Conservation (phyloP, 1,284 basidiomycete genomes). For the Mycena sp. region DNA sequence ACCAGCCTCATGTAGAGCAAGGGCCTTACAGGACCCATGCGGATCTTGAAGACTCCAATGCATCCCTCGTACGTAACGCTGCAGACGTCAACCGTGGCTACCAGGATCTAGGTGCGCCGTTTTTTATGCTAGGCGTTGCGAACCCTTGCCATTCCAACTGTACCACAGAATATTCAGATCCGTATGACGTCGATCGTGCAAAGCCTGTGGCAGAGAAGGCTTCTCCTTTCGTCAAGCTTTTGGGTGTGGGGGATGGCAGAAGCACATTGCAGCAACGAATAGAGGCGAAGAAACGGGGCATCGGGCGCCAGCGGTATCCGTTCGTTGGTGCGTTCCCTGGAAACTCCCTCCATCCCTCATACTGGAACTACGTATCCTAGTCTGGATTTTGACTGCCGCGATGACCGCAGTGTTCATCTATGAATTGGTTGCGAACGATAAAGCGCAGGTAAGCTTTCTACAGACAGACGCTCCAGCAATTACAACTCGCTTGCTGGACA, state of each 20-base stretch:
- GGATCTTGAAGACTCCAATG: constrained; percentile 46
- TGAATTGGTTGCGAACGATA: constrained; percentile 79
- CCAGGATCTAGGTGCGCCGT: constrained; percentile 65
- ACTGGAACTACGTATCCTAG: constrained; percentile 46
- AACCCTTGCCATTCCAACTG: neutral
- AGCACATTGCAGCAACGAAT: constrained; percentile 82
- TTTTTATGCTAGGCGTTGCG: neutral
- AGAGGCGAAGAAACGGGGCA: constrained; percentile 84
- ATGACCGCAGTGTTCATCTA: constrained; percentile 84
- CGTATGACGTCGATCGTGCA: constrained; percentile 43
- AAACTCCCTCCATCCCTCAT: neutral
- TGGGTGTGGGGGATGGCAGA: constrained; percentile 57
- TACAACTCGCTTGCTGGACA: no score
- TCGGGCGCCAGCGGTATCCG: constrained; percentile 85
- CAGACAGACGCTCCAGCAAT: no score
- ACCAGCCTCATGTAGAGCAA: neutral
- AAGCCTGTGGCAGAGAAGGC: constrained; percentile 47
- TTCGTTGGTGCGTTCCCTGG: constrained; percentile 63
- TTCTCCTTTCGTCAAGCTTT: constrained; percentile 50
- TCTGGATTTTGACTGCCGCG: constrained; percentile 66
- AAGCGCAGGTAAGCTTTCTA: no score
- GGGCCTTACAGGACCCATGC: constrained; percentile 20
- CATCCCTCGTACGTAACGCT: constrained; percentile 56
- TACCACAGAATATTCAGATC: constrained; percentile 67
- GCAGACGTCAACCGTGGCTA: constrained; percentile 52